Conservation (phyloP, 352 stramenopile species). For the Pythium phragmitis region DNA sequence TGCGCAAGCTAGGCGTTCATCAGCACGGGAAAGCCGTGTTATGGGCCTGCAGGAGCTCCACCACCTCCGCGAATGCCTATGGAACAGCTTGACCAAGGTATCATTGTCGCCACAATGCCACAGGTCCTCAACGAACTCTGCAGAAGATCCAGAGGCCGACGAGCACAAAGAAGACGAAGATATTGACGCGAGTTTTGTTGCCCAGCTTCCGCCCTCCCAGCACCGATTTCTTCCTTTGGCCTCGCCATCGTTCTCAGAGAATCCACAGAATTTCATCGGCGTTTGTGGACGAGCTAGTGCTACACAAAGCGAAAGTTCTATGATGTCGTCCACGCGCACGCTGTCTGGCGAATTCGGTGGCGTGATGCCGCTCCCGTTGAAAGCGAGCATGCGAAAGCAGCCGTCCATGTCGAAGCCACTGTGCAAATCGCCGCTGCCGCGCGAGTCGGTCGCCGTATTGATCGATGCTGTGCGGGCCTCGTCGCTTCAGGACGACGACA, state of each 20-base stretch:
- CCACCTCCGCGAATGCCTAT: conserved; percentile 19
- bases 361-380: conserved; percentile 10
- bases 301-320: conserved; percentile 10
- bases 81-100: conserved; percentile 5
- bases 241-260: not conserved
- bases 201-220: conserved; percentile 7
- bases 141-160: not conserved
- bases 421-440: conserved; percentile 32
- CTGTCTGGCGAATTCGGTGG: conserved; percentile 8
- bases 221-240: not conserved
- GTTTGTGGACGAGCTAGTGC: conserved; percentile 1
- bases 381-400: not conserved
- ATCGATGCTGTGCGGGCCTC: conserved; percentile 57
- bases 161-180: conserved; percentile 6
- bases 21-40: not conserved
- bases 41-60: conserved; percentile 21
- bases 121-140: not conserved
- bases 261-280: conserved; percentile 12
- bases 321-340: conserved; percentile 21
- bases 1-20: not conserved
- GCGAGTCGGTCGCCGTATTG: conserved; percentile 53
- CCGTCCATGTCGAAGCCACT: conserved; percentile 22
- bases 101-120: not conserved
- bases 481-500: conserved; percentile 46
- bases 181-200: conserved; percentile 15